Evolutionary conservation across 257 asterid species (phyloP).

Genomic region (Primulina eburnea): DNA sequence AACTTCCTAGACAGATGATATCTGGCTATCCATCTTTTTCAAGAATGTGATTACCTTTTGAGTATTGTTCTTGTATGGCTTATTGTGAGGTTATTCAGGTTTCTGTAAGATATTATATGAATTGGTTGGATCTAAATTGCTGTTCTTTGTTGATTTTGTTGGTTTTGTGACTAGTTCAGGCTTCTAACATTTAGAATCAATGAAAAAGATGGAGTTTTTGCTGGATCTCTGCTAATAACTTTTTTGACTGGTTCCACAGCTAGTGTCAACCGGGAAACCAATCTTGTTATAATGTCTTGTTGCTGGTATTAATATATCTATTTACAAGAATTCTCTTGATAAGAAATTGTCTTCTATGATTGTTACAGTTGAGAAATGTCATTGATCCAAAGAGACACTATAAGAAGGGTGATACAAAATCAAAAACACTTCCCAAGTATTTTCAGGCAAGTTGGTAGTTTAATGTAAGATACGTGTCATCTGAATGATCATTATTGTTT

Average conservation of each 20-base stretch:
- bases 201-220: neutral
- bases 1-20: neutral
- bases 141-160: neutral
- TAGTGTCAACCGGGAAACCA: neutral
- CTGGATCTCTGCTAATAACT: neutral
- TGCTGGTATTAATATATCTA: neutral
- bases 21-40: neutral
- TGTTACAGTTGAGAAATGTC: conserved; percentile 64
- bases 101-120: neutral
- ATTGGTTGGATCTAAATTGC: neutral
- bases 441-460: conserved; percentile 65
- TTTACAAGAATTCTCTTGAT: conserved; percentile 16
- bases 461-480: conserved; percentile 9
- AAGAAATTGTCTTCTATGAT: conserved; percentile 17
- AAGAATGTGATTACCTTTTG: neutral
- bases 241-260: neutral
- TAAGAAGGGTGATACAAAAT: conserved; percentile 71
- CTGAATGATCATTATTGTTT: neutral
- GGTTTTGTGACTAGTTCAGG: neutral
- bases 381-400: conserved; percentile 82
- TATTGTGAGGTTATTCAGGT: neutral
- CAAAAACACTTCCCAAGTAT: conserved; percentile 78
- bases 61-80: neutral
- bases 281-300: conserved; percentile 1
- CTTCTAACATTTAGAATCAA: neutral